A percentile compares a stretch with the other conserved stretches of the same genome.
Conservation (phyloP, 2,329 filamentous ascomycete genomes). For the Mollisiaceae sp. region DNA sequence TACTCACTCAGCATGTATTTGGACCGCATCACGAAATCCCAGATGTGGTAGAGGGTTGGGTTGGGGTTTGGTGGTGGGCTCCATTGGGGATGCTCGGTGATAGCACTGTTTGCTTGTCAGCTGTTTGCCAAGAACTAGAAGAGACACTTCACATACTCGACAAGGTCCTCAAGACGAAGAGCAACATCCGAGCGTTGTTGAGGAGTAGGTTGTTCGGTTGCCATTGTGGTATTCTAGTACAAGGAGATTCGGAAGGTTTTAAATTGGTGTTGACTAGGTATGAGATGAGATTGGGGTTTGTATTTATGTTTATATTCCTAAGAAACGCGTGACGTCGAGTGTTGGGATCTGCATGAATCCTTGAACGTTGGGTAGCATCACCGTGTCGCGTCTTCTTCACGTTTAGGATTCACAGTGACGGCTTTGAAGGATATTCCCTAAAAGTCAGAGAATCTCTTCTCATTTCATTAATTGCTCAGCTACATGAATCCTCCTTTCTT, state of each 20-base stretch:
- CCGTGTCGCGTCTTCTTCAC: not conserved
- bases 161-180: constrained; percentile 15
- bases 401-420: no score
- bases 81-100: constrained; percentile 31
- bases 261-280: not conserved
- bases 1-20: constrained; percentile 50
- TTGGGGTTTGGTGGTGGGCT: constrained; percentile 35
- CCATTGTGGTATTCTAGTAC: constrained; percentile 4
- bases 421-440: not conserved
- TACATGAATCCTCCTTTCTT: not conserved
- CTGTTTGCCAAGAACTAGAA: not conserved
- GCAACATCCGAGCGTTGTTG: constrained; percentile 10
- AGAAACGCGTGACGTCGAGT: constrained; percentile 5
- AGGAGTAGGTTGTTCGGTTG: constrained; percentile 14
- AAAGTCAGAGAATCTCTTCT: not conserved
- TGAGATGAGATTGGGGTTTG: not conserved
- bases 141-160: constrained; percentile 14
- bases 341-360: not conserved
- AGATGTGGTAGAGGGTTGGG: constrained; percentile 46
- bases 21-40: constrained; percentile 50
- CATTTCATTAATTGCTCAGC: not conserved
- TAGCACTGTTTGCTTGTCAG: constrained; percentile 22
- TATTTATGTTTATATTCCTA: not conserved
- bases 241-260: not conserved
- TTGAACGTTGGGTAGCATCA: not conserved